phyloP scores from a whole-genome alignment of 2,329 filamentous ascomycete genomes.

The Colletotrichum camelliae region DNA sequence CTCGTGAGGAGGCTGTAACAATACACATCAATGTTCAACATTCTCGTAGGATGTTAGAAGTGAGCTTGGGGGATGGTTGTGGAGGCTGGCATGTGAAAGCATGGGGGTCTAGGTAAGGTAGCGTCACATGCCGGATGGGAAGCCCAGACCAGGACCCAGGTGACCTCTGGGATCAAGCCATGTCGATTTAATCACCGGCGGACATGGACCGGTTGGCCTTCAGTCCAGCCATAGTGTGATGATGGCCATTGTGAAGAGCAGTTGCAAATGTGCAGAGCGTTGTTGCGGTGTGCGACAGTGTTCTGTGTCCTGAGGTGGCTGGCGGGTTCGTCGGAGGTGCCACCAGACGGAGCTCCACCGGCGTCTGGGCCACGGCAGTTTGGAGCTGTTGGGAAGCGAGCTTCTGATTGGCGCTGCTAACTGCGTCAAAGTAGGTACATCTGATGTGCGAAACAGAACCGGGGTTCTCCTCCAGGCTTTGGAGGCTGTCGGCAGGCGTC shows the following conservation, averaged over 20 bases:
- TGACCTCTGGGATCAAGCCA: background rate
- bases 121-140: conserved; percentile 8
- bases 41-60: background rate
- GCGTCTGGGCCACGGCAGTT: background rate
- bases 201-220: background rate
- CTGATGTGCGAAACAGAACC: conserved; percentile 8
- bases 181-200: background rate
- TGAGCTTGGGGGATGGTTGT: background rate
- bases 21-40: background rate
- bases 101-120: background rate
- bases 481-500: background rate
- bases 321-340: background rate
- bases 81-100: conserved; percentile 4
- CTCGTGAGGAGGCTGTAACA: background rate
- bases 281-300: background rate
- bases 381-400: background rate
- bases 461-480: background rate
- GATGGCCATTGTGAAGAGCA: background rate
- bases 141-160: background rate
- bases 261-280: background rate
- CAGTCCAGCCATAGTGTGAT: background rate
- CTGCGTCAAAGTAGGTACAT: background rate
- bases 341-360: background rate
- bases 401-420: conserved; percentile 21
- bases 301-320: background rate